Evolutionary conservation across 805 yeast species (phyloP), one percentile per base, ranked within the genome.

Genomic region (Kodamaea kaohsiungensis): DNA sequence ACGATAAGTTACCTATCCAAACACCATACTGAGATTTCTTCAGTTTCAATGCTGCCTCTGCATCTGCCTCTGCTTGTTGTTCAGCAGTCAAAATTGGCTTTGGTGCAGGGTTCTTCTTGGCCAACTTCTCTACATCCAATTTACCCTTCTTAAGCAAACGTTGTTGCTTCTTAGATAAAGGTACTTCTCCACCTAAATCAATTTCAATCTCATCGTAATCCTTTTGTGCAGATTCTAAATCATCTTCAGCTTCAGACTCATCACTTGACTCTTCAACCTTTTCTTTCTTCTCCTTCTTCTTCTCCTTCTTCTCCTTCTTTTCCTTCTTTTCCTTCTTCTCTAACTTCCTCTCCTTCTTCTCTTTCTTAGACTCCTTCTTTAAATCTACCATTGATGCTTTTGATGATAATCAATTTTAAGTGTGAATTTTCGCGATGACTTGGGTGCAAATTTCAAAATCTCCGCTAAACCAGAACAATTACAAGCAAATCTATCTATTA

Each of bases 1-100:
- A 95, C 0, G 97, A 80, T 58, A 95, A 72, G 67, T 95, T 95
- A 43, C 99, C 99, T 47, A 95, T 82, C 99, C 99, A 95, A 37
- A 91, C 95, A 46, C 96, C 96, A 62, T 73, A 82, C 52, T 79
- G 82, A 3, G 86, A 79, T 64, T 77, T 77, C 50, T 74, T 75
- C 2, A 68, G 54, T 49, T 60, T 58, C 16, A 63, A 59, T 43
- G 67, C 72, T 19, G 66, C 68, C n/a, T 63, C 66, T 16, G 63
- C 72, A 22, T 63, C 65, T 19, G 58, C 64, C 30, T 59, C 58
- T 27, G 65, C 71, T 46, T 67, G 66, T 35, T 66, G 70, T 51
- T 70, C 71, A 25, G 64, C 63, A 2, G 68, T 61, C 7, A 60
- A 55, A 18, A 64, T 70, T 42, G 84, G 81, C 55, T 75, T 72